Evolutionary conservation across 2,329 filamentous ascomycete genomes (phyloP), one percentile per base, ranked within the genome.

Genomic region (Sporothrix phasma): DNA sequence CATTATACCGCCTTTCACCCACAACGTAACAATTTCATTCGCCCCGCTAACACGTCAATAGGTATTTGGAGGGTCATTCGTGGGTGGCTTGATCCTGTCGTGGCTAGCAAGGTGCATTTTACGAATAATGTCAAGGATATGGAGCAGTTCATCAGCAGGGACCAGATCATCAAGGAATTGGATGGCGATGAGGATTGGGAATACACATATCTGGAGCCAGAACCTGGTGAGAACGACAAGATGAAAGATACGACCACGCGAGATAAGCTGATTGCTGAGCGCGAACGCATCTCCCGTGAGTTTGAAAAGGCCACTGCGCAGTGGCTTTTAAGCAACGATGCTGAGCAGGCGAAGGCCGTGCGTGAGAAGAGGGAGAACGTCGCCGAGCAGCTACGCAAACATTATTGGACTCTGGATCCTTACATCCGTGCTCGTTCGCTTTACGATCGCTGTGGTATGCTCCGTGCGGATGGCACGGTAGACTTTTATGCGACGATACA

Each of bases 51-150:
- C 37, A 17, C 4, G 3, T 0, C 15, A 15, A 5, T 65, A 89
- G 89, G 90, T n/a, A 90, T 97, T 68, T 97, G 93, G 94, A 92
- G 86, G 73, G 90, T 99, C 68, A 96, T 99, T 73, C 87, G 86
- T 68, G 92, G 92, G 69, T 99, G 94, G 94, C 84, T 99, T 43
- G 94, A 99, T 74, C 94, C 94, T 1, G 93, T 99, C 3, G 93
- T 99, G 31, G 94, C 94, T 26, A 82, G 84, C 72, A 99, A 99
- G 76, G 88, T 99, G 22, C 87, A 97, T 74, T 97, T 97, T 75
- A 94, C 90, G 65, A 94, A 91, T 72, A 90, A 85, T 69, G 78
- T 86, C 63, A 82, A 88, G 63, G 93, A 97, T 62, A 79, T 99
- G 62, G 84, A 89, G 68, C 79, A 86, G 64, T 97, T 88, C 73